These are phyloP conservation scores for Microstegium vimineum DNA, from an alignment of 176 grass and related monocot genomes.

Conservation along the genomic window DNA sequence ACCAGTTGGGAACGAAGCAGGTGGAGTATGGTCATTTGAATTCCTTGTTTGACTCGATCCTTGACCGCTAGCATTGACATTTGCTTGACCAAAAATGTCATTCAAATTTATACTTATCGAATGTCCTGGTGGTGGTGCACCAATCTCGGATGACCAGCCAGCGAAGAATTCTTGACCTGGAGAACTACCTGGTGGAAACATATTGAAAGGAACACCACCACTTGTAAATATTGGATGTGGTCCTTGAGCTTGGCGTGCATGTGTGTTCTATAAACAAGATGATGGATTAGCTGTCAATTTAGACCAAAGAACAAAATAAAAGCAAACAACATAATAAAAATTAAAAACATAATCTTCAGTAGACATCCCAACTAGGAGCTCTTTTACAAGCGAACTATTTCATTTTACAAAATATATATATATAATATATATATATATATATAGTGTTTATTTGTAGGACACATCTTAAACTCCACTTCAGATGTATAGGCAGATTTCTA, in stretches of 20 bases:
- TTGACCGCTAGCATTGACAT: conserved; percentile 18
- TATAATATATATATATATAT: no score
- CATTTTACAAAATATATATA: not conserved
- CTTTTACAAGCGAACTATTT: not conserved
- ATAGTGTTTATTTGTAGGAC: no score
- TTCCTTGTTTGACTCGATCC: conserved; percentile 10
- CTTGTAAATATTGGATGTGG: conserved; percentile 28
- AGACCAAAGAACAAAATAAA: not conserved
- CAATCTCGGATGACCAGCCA: conserved; percentile 33
- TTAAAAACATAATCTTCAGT: not conserved
- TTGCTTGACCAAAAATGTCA: conserved; percentile 34
- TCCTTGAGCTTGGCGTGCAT: conserved; percentile 18
- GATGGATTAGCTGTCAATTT: conserved; percentile 6
- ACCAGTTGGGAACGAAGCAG: conserved; percentile 24
- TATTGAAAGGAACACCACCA: conserved; percentile 35
- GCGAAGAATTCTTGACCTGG: conserved; percentile 38
- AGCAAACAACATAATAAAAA: not conserved
- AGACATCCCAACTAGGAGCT: not conserved
- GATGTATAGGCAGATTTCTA: conserved; percentile 2
- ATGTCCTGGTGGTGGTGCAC: conserved; percentile 37
- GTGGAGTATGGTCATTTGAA: conserved; percentile 3
- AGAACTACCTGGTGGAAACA: conserved; percentile 38
- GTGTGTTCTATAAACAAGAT: conserved; percentile 28
- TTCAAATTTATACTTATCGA: conserved; percentile 46
- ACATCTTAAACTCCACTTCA: not conserved